Evolutionary conservation across 192 early-diverging fungal genomes (phyloP).

Genomic region (Backusella sp.): DNA sequence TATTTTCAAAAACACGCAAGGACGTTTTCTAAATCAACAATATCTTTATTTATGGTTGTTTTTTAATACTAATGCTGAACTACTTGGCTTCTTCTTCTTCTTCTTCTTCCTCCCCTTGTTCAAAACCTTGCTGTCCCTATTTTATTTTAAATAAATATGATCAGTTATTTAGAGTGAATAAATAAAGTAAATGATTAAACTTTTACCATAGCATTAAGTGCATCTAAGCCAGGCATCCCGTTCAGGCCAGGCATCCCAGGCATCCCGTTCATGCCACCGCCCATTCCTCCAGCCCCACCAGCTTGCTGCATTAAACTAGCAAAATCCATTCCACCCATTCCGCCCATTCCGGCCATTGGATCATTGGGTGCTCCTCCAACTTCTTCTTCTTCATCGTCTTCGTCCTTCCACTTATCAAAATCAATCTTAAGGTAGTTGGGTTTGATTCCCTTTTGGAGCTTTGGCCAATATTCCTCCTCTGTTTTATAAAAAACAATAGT

Average conservation of each 20-base stretch:
- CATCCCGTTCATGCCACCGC: background rate
- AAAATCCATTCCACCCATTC: constrained; percentile 50
- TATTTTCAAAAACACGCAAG: background rate
- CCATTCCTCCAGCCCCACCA: constrained; percentile 33
- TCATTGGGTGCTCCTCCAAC: constrained; percentile 44
- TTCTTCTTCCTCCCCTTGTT: background rate
- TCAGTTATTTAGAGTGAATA: background rate
- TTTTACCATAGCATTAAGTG: background rate
- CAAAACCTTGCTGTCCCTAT: background rate
- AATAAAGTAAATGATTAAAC: background rate
- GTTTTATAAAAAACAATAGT: constrained; percentile 74
- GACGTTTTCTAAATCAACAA: background rate
- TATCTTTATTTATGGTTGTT: background rate
- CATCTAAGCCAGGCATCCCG: background rate
- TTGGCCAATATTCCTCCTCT: constrained; percentile 77
- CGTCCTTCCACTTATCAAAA: constrained; percentile 89
- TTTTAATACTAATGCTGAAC: background rate
- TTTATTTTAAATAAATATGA: background rate
- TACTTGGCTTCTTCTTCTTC: background rate
- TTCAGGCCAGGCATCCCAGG: background rate
- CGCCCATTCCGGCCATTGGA: constrained; percentile 49
- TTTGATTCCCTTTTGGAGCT: constrained; percentile 72
- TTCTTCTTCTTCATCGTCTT: constrained; percentile 92
- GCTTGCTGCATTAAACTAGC: constrained; percentile 53
- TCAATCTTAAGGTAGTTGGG: constrained; percentile 85